Base-by-base conservation (phyloP, 768 basidiomycete genomes). In the Pilatotrama ljubarskyi region DNA sequence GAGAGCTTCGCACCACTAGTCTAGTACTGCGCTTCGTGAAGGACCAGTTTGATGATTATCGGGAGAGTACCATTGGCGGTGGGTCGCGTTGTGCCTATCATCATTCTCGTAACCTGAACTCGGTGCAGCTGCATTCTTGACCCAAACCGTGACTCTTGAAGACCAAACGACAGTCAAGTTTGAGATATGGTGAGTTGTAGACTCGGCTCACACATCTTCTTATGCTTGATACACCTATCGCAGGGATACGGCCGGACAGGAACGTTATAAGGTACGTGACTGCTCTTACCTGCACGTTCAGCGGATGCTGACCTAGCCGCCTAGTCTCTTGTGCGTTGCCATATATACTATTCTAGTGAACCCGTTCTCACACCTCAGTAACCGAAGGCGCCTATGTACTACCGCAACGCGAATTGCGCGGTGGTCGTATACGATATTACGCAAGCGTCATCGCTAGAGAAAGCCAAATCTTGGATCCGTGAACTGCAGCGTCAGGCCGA, bases 381-480 rank as follows among this genome's bases (percentile, higher is more conserved):
- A 2, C 15, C 20, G 20, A 56, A 93, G 85, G 92, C 93, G 37
- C 94, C 93, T 56, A 96, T 95, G 94, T 96, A 96, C 79, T 97
- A 97, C 76, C 88, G 93, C 65, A 93, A 93, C 65, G 93, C 92
- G 69, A 91, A 95, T 69, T 94, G 93, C 68, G 93, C 94, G 24
- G 91, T 96, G 25, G 94, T 95, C 47, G 93, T 95, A 20, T 96
- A 94, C 73, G 97, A 99, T 75, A 95, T 99, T 73, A 98, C 97
- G 41, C 90, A 93, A 71, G 72, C 88, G 8, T 81, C 93, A 22
- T 96, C 95, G 2, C 84, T 96, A 63, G 93, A 96, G 78, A 97
- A 96, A 76, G 96, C 96, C 26, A 89, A 90, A 66, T 87, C 88
- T 64, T 98, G 96, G 96, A 95, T 98, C 71, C 83, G 91, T 51